Evolutionary conservation across 73 alveolate species (phyloP), one percentile per base, ranked within the genome.

Genomic region (Loxodes magnus): DNA sequence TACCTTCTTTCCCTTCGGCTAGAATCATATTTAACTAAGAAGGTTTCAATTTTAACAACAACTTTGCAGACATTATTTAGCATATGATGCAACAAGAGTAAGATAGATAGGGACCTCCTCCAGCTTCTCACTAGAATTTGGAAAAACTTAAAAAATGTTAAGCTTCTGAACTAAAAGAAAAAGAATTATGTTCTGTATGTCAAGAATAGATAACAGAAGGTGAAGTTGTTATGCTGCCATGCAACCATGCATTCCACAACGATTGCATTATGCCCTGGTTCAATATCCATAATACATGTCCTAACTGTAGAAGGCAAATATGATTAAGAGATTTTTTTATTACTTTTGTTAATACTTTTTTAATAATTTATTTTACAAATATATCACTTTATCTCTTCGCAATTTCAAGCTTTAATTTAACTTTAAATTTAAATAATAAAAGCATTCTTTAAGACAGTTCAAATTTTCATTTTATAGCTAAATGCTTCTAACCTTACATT

Each of bases 221-320:
- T 23, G 29, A 24, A 10, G 55, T 64, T 12, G 27, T 29, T 16
- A 21, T 51, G 34, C 46, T 74, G 54, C 82, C 82, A 15, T 77
- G 91, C 53, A 35, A 52, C 35, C 91, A 77, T 64, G 14, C 63
- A 4, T 77, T 64, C 54, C 91, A 77, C 56, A 46, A 38, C 7
- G 69, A 43, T 7, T 77, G 91, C 60, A 22, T 77, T 28, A 17
- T 41, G 15, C 81, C 81, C 7, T 84, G 96, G 96, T 59, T 84
- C 43, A 64, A 79, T 19, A 67, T 52, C 36, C 83, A 84, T 54
- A 78, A 79, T 51, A 74, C 96, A 16, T 84, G 96, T 55, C 96
- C 96, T 15, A n/a, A n/a, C n/a, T n/a, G n/a, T n/a, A n/a, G n/a
- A n/a, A n/a, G n/a, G n/a, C n/a, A n/a, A n/a, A n/a, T n/a, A n/a